Percentiles rank a stretch among this genome's conserved stretches.
These are phyloP conservation scores for Panus rudis DNA, from an alignment of 768 basidiomycete species.

Conservation along the genomic window DNA sequence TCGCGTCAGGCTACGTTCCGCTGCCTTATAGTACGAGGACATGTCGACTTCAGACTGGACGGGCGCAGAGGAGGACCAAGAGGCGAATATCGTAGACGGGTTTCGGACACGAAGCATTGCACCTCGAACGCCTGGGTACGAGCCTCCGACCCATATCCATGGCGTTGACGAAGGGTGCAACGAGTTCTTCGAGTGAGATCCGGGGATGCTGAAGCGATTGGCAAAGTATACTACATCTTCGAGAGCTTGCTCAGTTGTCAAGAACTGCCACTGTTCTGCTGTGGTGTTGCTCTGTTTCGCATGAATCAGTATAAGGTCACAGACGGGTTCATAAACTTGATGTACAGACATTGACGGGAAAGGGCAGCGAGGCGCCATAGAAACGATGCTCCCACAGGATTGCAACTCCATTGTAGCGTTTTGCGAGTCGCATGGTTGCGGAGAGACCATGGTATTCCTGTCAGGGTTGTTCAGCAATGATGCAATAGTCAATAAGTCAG, in stretches of 20 bases:
- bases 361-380: slow-evolving; percentile 42
- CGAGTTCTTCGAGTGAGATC: slow-evolving; percentile 3
- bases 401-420: slow-evolving; percentile 38
- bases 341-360: slow-evolving; percentile 35
- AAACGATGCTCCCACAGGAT: slow-evolving; percentile 47
- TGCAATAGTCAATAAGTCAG: neutral
- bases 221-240: slow-evolving; percentile 46
- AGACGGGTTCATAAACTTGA: neutral
- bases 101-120: slow-evolving; percentile 40
- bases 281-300: slow-evolving; percentile 36
- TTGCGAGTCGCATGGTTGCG: slow-evolving; percentile 40
- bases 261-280: slow-evolving; percentile 37
- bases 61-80: slow-evolving; percentile 45
- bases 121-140: slow-evolving; percentile 41
- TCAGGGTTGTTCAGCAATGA: neutral
- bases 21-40: slow-evolving; percentile 43
- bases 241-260: slow-evolving; percentile 43
- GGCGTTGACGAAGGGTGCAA: slow-evolving; percentile 38
- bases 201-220: slow-evolving; percentile 27
- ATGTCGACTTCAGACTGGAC: slow-evolving; percentile 46
- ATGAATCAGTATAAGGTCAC: neutral
- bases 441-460: slow-evolving; percentile 43
- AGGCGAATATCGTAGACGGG: slow-evolving; percentile 37
- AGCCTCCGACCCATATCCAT: slow-evolving; percentile 44
- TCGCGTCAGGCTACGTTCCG: slow-evolving; percentile 40